phyloP scores from a whole-genome alignment of 2,329 filamentous ascomycete species.

The Nigrograna mackinnonii region DNA sequence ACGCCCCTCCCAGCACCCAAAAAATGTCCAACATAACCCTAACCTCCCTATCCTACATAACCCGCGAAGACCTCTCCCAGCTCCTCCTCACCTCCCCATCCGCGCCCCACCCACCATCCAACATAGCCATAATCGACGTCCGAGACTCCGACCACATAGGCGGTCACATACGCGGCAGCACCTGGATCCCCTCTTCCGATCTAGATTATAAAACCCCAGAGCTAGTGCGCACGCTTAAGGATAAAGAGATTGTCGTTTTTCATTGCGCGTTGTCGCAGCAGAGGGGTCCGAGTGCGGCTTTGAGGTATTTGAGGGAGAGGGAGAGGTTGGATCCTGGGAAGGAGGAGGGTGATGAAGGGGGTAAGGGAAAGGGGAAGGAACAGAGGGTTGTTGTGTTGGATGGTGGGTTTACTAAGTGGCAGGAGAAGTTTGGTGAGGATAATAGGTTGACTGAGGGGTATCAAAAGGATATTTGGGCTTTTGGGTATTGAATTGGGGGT shows the following conservation, averaged over 20 bases:
- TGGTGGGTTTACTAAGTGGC: slow-evolving; percentile 85
- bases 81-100: slow-evolving; percentile 30
- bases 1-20: slow-evolving; percentile 1
- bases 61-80: slow-evolving; percentile 65
- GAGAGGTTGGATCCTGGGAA: slow-evolving; percentile 50
- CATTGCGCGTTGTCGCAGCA: slow-evolving; percentile 94
- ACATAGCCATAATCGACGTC: slow-evolving; percentile 81
- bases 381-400: slow-evolving; percentile 85
- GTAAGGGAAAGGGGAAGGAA: slow-evolving; percentile 13
- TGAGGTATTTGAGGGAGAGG: slow-evolving; percentile 76
- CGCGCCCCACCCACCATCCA: slow-evolving; percentile 16
- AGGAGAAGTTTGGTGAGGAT: slow-evolving; percentile 80
- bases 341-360: slow-evolving; percentile 12
- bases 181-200: slow-evolving; percentile 72
- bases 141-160: slow-evolving; percentile 89
- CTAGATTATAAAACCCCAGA: slow-evolving; percentile 80
- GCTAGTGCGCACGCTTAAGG: slow-evolving; percentile 75
- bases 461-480: slow-evolving; percentile 80
- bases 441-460: slow-evolving; percentile 81
- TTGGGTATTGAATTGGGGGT: slow-evolving; percentile 38
- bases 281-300: slow-evolving; percentile 80
- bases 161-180: slow-evolving; percentile 80
- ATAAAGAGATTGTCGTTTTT: slow-evolving; percentile 85
- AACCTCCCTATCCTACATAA: slow-evolving; percentile 67
- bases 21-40: slow-evolving; percentile 61